Conservation (phyloP, 2,329 filamentous ascomycete genomes). For the Aspergillus pseudoglaucus region DNA sequence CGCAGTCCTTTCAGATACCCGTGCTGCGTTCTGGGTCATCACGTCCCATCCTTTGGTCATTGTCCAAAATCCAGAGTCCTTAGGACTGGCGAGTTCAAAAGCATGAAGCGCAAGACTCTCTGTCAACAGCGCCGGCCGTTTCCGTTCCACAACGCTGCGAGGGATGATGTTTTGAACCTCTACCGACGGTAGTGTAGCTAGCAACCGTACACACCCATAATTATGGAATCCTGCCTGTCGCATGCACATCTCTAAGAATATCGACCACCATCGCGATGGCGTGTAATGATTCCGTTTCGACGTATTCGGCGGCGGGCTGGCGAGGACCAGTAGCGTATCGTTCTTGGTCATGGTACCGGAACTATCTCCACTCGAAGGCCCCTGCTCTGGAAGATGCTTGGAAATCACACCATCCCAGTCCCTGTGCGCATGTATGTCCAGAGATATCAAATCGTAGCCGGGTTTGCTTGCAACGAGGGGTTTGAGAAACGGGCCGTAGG, state of each 20-base stretch:
- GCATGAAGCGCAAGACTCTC: constrained; percentile 44
- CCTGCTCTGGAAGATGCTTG: constrained; percentile 50
- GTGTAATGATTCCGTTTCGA: constrained; percentile 43
- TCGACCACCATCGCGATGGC: constrained; percentile 52
- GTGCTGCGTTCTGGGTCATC: constrained; percentile 16
- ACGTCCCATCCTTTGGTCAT: constrained; percentile 20
- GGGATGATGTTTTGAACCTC: constrained; percentile 59
- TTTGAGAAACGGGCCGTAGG: constrained; percentile 57
- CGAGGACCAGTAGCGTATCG: constrained; percentile 65
- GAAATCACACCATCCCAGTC: constrained; percentile 38
- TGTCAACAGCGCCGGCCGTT: constrained; percentile 51
- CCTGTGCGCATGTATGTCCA: constrained; percentile 55
- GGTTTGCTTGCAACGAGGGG: constrained; percentile 48
- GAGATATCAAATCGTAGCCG: constrained; percentile 44
- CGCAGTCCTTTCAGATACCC: constrained; percentile 24
- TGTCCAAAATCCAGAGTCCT: constrained; percentile 23
- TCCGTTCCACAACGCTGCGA: constrained; percentile 49
- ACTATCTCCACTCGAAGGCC: constrained; percentile 30
- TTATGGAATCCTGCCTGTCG: constrained; percentile 58
- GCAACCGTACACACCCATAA: constrained; percentile 72
- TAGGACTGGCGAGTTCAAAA: constrained; percentile 49
- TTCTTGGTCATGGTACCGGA: constrained; percentile 51
- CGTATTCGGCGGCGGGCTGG: constrained; percentile 56
- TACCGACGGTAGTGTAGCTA: constrained; percentile 62
- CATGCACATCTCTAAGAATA: constrained; percentile 51